Evolutionary conservation across 768 basidiomycete genomes (phyloP).

Genomic region (Rhodosporidiobolus sp.): DNA sequence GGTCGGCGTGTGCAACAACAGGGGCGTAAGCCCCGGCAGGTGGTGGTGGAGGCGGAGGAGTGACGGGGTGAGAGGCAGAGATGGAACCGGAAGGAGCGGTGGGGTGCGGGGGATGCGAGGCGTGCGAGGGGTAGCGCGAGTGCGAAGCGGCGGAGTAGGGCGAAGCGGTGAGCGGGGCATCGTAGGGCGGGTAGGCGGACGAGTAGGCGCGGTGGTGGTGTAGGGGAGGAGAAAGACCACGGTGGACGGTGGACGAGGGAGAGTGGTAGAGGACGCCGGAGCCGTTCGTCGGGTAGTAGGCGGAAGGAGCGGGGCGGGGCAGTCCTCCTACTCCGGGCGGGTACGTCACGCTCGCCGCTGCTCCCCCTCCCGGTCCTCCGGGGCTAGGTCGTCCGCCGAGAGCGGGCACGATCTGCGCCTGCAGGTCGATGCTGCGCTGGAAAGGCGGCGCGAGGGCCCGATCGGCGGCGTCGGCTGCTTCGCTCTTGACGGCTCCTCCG

Average conservation of each 20-base stretch:
- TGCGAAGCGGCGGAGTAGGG: background rate
- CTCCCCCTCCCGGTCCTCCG: background rate
- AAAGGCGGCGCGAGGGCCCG: slow-evolving; percentile 38
- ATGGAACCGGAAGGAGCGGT: no score
- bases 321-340: background rate
- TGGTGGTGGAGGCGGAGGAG: background rate
- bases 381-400: background rate
- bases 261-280: background rate
- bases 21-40: background rate
- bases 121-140: no score
- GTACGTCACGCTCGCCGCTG: background rate
- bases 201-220: background rate
- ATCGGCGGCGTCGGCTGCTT: slow-evolving; percentile 7
- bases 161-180: background rate
- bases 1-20: slow-evolving; percentile 10
- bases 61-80: background rate
- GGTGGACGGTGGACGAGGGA: no score
- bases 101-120: background rate
- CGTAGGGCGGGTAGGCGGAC: background rate
- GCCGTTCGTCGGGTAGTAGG: background rate
- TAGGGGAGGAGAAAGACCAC: no score
- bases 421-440: slow-evolving; percentile 21
- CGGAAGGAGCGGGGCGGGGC: background rate
- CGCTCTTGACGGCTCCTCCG: background rate
- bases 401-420: slow-evolving; percentile 27